Base-by-base conservation (phyloP, 139 green algal species). In the Chlamydomonas sphaeroides region DNA sequence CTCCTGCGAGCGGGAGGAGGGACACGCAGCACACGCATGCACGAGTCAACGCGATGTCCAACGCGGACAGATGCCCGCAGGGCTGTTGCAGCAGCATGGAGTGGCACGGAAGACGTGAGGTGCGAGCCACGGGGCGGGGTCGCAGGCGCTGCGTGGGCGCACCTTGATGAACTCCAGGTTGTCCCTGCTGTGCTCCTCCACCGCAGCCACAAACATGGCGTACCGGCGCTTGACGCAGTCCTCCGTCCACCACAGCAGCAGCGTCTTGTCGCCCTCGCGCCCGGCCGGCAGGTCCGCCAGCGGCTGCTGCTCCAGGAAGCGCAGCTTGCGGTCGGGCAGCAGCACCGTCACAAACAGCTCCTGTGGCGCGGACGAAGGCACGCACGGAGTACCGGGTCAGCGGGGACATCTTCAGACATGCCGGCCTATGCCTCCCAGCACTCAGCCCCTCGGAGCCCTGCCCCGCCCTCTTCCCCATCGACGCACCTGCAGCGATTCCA, bases 241-340 rank as follows among this genome's bases (percentile, higher is more conserved):
- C 88, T 99, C 96, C 3, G 95, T 65, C 30, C 81, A 87, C 92
- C 92, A 99, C 66, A 93, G 89, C 63, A 98, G 85, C 85, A 99
- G 88, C 62, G 68, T 87, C 68, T 87, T 89, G 36, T 92, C 81
- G 32, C 83, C 93, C 0, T 91, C 88, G 73, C 90, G 91, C 53
- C 89, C 89, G 1, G 76, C 26, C 0, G 84, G 87, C 59, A 95
- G 61, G 32, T 68, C 36, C 42, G 73, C 36, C 83, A 96, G 78
- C 33, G 84, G 88, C 83, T 93, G 85, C 78, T 92, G 84, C 76
- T 93, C 89, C 84, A 96, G 85, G 35, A 87, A 82, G 33, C 82
- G 73, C 65, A 98, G 93, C 89, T 96, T 96, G 36, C 96, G 87
- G 87, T 98, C 93, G 0, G 96, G 96, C 82, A 99, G 93, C 79